Conservation (phyloP, 768 basidiomycete genomes). For the Candolleomyces aberdarensis region DNA sequence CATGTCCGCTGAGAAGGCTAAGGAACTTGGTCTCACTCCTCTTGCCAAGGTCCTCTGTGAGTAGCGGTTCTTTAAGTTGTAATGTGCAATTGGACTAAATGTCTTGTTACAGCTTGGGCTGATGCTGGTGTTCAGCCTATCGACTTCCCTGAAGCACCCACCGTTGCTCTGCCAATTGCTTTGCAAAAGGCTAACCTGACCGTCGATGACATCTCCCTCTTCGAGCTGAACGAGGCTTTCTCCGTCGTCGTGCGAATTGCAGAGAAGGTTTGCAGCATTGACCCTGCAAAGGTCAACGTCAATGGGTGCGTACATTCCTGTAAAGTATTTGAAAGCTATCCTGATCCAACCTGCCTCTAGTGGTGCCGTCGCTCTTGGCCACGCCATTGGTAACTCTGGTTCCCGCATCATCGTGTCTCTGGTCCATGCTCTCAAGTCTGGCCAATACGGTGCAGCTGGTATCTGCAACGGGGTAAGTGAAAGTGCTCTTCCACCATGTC, state of each 20-base stretch:
- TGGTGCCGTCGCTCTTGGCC: conserved; percentile 94
- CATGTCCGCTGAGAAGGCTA: conserved; percentile 90
- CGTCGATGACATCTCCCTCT: conserved; percentile 80
- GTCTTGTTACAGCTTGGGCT: conserved; percentile 69
- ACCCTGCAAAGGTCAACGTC: conserved; percentile 86
- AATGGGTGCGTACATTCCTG: conserved; percentile 58
- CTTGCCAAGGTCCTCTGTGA: conserved; percentile 92
- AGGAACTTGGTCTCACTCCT: conserved; percentile 87
- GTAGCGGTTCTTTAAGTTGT: conserved; percentile 27
- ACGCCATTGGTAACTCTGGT: conserved; percentile 96
- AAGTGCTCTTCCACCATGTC: neutral
- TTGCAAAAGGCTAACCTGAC: conserved; percentile 84
- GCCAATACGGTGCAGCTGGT: conserved; percentile 93
- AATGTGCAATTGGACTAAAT: conserved; percentile 9
- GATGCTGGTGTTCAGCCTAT: conserved; percentile 96
- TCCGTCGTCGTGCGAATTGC: conserved; percentile 89
- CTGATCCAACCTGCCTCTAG: conserved; percentile 39
- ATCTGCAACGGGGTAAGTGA: conserved; percentile 92
- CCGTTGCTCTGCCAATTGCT: conserved; percentile 85
- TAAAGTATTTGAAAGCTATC: conserved; percentile 5
- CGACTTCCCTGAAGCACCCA: conserved; percentile 95
- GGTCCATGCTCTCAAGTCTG: conserved; percentile 84
- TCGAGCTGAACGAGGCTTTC: conserved; percentile 98
- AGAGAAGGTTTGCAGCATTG: conserved; percentile 82
- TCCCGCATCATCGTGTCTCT: conserved; percentile 93